Base-by-base conservation (phyloP, 2,329 filamentous ascomycete genomes). In the Fusarium sp. region DNA sequence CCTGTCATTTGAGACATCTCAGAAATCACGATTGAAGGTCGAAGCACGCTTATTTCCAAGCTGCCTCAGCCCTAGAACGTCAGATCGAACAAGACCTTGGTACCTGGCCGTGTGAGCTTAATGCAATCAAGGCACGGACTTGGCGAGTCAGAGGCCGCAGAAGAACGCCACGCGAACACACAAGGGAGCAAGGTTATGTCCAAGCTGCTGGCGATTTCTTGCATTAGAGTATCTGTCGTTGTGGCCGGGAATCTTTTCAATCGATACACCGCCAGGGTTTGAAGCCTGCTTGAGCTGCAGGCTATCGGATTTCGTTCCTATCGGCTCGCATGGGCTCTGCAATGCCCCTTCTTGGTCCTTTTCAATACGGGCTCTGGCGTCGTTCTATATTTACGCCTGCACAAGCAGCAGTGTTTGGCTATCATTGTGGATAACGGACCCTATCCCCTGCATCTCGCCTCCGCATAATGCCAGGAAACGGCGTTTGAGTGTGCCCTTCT, bases 321-420 rank as follows among this genome's bases (percentile, higher is more conserved):
- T 64, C 32, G 37, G 32, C 39, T 45, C 41, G 14, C 33, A 45
- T 60, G 49, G 44, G n/a, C 45, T 35, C 47, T 56, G 50, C 50
- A 49, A 54, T 43, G 32, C n/a, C 17, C 38, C 13, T 29, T 62
- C 42, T 47, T 32, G 32, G 45, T 42, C 52, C 39, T 57, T 61
- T 61, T 19, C 46, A 48, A 62, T 52, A 57, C 44, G 46, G 57
- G 53, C 41, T 58, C 29, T 54, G 32, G 37, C 39, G 32, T 39
- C 13, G 48, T 58, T 57, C 58, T 58, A 61, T 58, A 54, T 61
- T 65, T 63, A 58, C 66, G 49, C 66, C 43, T 50, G 38, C 54
- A 56, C 57, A 36, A 29, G 35, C 13, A n/a, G 19, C 35, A 57
- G 32, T 31, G 48, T 63, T 61, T 54, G 43, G 43, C 37, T 29